A percentile compares a stretch with the other conserved stretches of the same genome.
phyloP scores from a whole-genome alignment of 768 basidiomycete genomes.

The Trametes cinnabarina region DNA sequence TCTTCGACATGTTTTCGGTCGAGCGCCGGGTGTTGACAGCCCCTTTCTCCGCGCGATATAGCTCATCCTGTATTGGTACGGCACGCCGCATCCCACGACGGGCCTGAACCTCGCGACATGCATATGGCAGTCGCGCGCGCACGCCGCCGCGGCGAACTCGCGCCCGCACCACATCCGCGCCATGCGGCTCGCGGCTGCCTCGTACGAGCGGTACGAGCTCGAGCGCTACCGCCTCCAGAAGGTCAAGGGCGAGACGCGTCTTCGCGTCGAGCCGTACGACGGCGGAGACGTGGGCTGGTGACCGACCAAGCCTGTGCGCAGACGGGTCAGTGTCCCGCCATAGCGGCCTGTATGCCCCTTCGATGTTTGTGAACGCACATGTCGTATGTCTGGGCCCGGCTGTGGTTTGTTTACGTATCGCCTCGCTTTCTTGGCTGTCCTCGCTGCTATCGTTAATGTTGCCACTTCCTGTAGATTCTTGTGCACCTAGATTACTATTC shows the following conservation, averaged over 20 bases:
- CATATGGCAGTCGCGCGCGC: slow-evolving; percentile 88
- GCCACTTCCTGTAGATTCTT: not conserved
- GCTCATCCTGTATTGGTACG: slow-evolving; percentile 94
- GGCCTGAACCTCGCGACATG: slow-evolving; percentile 93
- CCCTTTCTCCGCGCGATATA: slow-evolving; percentile 29
- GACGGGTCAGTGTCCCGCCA: not conserved
- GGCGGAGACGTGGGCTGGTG: slow-evolving; percentile 73
- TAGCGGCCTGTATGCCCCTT: not conserved
- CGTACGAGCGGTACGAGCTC: slow-evolving; percentile 77
- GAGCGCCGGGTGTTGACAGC: not conserved
- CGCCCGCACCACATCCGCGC: slow-evolving; percentile 81
- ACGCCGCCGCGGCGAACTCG: slow-evolving; percentile 78
- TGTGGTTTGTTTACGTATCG: not conserved
- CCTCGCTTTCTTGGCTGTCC: not conserved
- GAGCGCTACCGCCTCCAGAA: slow-evolving; percentile 78
- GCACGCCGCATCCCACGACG: slow-evolving; percentile 69
- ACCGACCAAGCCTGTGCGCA: not conserved
- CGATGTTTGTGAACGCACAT: no score
- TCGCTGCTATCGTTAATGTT: not conserved
- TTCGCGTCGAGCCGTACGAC: slow-evolving; percentile 59
- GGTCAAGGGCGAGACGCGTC: slow-evolving; percentile 49
- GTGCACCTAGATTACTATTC: not conserved
- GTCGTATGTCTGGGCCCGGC: not conserved
- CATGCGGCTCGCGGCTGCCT: slow-evolving; percentile 71
- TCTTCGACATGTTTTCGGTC: not conserved